Base-by-base conservation (phyloP, 2,329 filamentous ascomycete genomes). In the Sporothrix euskadiensis region DNA sequence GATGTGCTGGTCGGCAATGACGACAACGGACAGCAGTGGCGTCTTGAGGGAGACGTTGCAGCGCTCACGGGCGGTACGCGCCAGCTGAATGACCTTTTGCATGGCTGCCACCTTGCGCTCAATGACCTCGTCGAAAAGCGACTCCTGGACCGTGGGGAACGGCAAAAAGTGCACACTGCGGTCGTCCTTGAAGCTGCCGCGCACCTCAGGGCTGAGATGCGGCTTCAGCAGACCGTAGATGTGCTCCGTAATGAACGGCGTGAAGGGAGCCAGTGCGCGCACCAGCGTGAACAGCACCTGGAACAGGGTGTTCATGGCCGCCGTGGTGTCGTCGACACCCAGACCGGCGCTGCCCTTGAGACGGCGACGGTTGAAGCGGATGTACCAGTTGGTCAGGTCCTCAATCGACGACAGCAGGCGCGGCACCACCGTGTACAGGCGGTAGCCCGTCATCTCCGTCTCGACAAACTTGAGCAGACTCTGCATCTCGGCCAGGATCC, bases 71-170 rank as follows among this genome's bases (percentile, higher is more conserved):
- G 93, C 94, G 70, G 95, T 89, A 79, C 96, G 89, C 65, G 90
- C 93, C 75, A 98, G 88, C 79, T 98, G 94, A 81, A 99, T 98
- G 80, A 98, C 94, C 77, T 91, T 92, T 82, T 98, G 95, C 96
- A 99, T 98, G 66, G 94, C 90, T 75, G 88, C 87, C 14, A 98
- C 94, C 76, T 92, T 89, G 75, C 96, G 89, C 84, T 98, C 95
- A 61, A 98, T 91, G 30, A 89, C 91, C 69, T 89, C 88, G 80
- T 98, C 92, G 79, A 97, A 98, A 4, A 98, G 87, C 80, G 97
- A 94, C 78, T 94, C 87, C 75, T 94, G 89, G 1, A 98, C 94
- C 76, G 94, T 91, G 14, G 96, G 96, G 86, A 95, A 98, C 6
- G 91, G 83, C 73, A 98, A 85, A 86, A 98, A 99, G 83, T 98